Base-by-base conservation (phyloP, 2,329 filamentous ascomycete species). In the Fusarium euwallaceae region DNA sequence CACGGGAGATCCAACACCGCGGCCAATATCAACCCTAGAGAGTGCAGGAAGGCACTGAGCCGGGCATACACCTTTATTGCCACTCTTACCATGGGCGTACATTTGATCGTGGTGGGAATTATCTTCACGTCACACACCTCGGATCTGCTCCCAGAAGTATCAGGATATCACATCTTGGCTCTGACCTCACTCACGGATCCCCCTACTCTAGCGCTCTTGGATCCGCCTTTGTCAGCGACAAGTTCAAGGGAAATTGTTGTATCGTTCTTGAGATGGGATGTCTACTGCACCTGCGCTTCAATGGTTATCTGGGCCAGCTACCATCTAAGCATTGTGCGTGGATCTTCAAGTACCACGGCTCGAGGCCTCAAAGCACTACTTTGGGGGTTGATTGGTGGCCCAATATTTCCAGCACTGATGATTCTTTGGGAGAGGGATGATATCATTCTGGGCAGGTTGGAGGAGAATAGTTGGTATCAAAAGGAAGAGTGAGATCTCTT, bases 231-330 rank as follows among this genome's bases (percentile, higher is more conserved):
- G 6, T 56, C 70, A 1, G 64, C 51, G 0, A 27, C 62, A 4
- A 27, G 67, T n/a, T 65, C 70, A 0, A 67, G 75, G 14, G 67
- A 65, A 17, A 68, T 77, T 11, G 74, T 77, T 1, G 75, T 77
- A 1, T 71, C 72, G 0, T 77, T 77, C 45, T 48, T 77, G 37
- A 61, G 74, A 22, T 77, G 74, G 75, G 75, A 77, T 14, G 70
- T 77, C 5, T 77, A 77, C 11, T 77, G 75, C 4, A 69, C 75
- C 2, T 77, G 72, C 8, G 55, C 67, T 20, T 60, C 74, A 0
- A 72, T 77, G 65, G 45, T 66, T 1, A 45, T 76, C 2, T 77
- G 75, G 75, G 56, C 74, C 2, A 37, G 34, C 20, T 77, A 76
- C 14, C 70, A 75, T 4, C 53, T 77, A 2, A 43, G 24, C 9